Conservation (phyloP, 2,329 filamentous ascomycete genomes). For the Herpomyces periplanetae region DNA sequence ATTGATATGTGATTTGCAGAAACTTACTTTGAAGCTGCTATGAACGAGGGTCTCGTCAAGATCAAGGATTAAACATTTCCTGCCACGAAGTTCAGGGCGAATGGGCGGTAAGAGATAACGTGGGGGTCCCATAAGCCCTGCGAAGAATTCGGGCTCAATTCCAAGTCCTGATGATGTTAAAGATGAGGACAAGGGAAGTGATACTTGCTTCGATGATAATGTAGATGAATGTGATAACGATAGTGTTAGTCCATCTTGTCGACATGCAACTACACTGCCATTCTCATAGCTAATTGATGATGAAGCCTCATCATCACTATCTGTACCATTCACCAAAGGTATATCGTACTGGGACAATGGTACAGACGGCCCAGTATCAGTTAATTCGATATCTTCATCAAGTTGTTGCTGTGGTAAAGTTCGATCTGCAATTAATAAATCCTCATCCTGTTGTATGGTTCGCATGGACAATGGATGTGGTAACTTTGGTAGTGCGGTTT, state of each 20-base stretch:
- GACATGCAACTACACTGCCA: slow-evolving; percentile 7
- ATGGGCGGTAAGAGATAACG: slow-evolving; percentile 48
- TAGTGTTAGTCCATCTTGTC: slow-evolving; percentile 3
- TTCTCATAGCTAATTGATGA: no score
- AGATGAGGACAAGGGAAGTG: slow-evolving; percentile 17
- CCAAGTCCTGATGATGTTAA: slow-evolving; percentile 10
- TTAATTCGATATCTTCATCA: slow-evolving; percentile 21
- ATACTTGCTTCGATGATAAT: slow-evolving; percentile 8
- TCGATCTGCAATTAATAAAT: slow-evolving; percentile 11
- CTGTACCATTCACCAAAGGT: slow-evolving; percentile 7
- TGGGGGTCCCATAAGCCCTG: slow-evolving; percentile 12
- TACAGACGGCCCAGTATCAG: slow-evolving; percentile 13
- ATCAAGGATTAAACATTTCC: slow-evolving; percentile 79
- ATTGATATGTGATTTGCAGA: slow-evolving; percentile 1
- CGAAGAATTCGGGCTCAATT: slow-evolving; percentile 8
- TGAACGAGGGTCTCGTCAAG: slow-evolving; percentile 87
- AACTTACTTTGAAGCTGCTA: slow-evolving; percentile 72
- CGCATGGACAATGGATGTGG: slow-evolving; percentile 11
- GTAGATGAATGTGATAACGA: not conserved
- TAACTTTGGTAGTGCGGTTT: no score
- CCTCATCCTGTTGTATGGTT: slow-evolving; percentile 8
- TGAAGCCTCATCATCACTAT: slow-evolving; percentile 4
- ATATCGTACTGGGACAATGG: slow-evolving; percentile 14
- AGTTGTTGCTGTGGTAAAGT: slow-evolving; percentile 11
- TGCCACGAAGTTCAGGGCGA: slow-evolving; percentile 34